Evolutionary conservation across 2,329 filamentous ascomycete species (phyloP).

Genomic region (Fusarium lateritium): DNA sequence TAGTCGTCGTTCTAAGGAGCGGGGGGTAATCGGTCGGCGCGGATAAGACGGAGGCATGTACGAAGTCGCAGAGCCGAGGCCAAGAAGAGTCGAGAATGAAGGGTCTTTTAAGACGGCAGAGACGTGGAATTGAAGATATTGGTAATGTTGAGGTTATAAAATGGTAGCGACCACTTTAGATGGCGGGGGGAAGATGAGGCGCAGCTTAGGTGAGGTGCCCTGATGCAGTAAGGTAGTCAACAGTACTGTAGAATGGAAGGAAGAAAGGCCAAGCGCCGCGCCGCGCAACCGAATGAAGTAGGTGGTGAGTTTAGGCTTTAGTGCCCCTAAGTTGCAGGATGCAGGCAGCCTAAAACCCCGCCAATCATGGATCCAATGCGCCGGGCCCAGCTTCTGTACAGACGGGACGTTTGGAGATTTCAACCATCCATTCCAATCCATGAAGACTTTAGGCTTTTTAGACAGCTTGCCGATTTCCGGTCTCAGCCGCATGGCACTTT

Average conservation of each 20-base stretch:
- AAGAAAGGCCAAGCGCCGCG: slow-evolving; percentile 22
- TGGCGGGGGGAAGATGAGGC: slow-evolving; percentile 39
- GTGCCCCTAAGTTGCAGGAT: slow-evolving; percentile 37
- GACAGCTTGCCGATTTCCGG: slow-evolving; percentile 35
- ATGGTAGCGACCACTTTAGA: slow-evolving; percentile 7
- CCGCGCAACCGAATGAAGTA: slow-evolving; percentile 39
- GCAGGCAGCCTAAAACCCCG: slow-evolving; percentile 45
- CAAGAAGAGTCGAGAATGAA: neutral
- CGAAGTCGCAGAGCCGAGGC: slow-evolving; percentile 19
- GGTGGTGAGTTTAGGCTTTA: slow-evolving; percentile 45
- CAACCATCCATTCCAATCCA: no score
- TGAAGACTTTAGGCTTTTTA: slow-evolving; percentile 1
- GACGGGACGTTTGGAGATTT: no score
- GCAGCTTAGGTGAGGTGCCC: slow-evolving; percentile 33
- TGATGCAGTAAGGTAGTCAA: slow-evolving; percentile 2
- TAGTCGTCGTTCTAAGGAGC: slow-evolving; percentile 37
- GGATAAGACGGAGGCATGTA: slow-evolving; percentile 45
- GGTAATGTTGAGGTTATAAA: slow-evolving; percentile 33
- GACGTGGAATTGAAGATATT: slow-evolving; percentile 21
- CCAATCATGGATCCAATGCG: slow-evolving; percentile 36
- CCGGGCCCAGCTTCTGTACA: neutral
- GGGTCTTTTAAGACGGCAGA: neutral
- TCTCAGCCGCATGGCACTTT: slow-evolving; percentile 31
- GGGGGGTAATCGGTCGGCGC: slow-evolving; percentile 36
- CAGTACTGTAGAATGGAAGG: slow-evolving; percentile 6